Evolutionary conservation across 2,329 filamentous ascomycete genomes (phyloP).

Genomic region (Colletotrichum caudatum): DNA sequence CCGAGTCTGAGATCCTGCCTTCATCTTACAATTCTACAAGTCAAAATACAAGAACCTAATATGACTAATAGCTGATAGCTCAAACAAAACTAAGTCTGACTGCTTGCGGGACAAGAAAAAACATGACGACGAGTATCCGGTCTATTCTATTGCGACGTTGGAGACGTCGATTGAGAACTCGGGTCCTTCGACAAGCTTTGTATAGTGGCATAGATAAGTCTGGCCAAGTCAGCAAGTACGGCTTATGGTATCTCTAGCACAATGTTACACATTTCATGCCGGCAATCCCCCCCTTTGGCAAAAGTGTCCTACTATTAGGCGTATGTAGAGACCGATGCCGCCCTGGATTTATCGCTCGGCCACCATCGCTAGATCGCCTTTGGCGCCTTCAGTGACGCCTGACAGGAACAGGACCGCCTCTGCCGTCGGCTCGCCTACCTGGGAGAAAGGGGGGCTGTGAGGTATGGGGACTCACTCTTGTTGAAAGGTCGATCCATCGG

Average conservation of each 20-base stretch:
- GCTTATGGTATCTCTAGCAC: conserved; percentile 4
- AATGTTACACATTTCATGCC: conserved; percentile 8
- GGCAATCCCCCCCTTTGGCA: conserved; percentile 24
- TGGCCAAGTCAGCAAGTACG: not conserved
- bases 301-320: not conserved
- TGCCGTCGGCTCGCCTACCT: conserved; percentile 32
- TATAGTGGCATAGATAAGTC: not conserved
- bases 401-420: conserved; percentile 20
- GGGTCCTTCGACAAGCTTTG: not conserved
- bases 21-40: not conserved
- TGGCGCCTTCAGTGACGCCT: conserved; percentile 17
- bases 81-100: not conserved
- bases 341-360: conserved; percentile 27
- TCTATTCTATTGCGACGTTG: not conserved
- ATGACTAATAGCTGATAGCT: no score
- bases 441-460: not conserved
- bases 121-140: not conserved
- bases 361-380: conserved; percentile 23
- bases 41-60: not conserved
- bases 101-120: not conserved
- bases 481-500: conserved; percentile 10
- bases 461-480: not conserved
- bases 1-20: not conserved
- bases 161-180: no score
- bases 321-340: conserved; percentile 6